Base-by-base conservation (phyloP, 1,284 basidiomycete genomes). In the Stygiomarasmius scandens region DNA sequence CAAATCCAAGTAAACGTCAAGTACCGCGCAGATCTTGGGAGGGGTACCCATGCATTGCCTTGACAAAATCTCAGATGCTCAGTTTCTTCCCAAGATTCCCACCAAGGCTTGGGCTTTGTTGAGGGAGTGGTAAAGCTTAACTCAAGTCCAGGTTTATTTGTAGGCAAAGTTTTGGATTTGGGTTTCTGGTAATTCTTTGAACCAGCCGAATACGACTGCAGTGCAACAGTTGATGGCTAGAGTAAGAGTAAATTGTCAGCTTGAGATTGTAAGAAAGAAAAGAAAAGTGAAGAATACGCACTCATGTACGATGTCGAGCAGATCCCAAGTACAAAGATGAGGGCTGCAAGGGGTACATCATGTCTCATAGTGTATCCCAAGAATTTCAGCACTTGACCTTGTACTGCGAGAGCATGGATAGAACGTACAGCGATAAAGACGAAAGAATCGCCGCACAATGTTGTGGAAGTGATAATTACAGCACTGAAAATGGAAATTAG, bases 41-140 rank as follows among this genome's bases (percentile, higher is more conserved):
- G 11, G 34, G 52, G 36, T 8, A 74, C 77, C 58, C 63, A 87
- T 85, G 70, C 66, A 63, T 86, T 74, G 54, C 75, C 65, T 20
- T 60, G 62, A 47, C 49, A n/a, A 16, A 43, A 25, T 36, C 50
- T 67, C 55, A 75, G 66, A 59, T 71, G 66, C 66, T 89, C 87
- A 8, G 72, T 76, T 43, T 82, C 79, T 43, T 77, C 78, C 89
- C 89, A 91, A 19, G 81, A 74, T 55, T 89, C 83, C 71, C 80
- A 88, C 89, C 88, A 91, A 5, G 67, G 67, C 44, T 72, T 66
- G 4, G 38, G 38, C 5, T 12, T n/a, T 16, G 38, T 19, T n/a
- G 38, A 41, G 16, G 38, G n/a, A 4, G 38, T 16, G 14, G n/a
- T 16, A n/a, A 41, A 41, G 5, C 38, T n/a, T 16, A 41, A 5